Conservation (phyloP, 148 eudicot genomes). For the Tetragonia tetragonoides region DNA sequence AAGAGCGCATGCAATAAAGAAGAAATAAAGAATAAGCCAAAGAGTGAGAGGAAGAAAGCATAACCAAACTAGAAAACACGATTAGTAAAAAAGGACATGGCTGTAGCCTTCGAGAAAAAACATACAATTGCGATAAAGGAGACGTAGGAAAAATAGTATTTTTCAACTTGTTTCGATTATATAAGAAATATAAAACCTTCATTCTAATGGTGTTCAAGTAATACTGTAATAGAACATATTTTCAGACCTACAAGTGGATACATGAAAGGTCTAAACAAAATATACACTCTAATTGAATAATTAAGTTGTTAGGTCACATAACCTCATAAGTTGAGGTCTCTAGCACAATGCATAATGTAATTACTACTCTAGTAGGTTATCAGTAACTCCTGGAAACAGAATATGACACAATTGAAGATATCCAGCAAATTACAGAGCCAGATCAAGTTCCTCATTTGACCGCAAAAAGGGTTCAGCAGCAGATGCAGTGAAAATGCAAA, state of each 20-base stretch:
- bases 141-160: not conserved
- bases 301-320: not conserved
- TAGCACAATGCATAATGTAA: not conserved
- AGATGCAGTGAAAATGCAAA: not conserved
- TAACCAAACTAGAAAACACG: too few species aligned
- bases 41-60: too few species aligned
- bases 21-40: too few species aligned
- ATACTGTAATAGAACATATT: not conserved
- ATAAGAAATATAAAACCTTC: too few species aligned
- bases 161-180: not conserved
- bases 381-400: not conserved
- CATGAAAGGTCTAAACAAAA: not conserved
- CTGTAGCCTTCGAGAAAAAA: not conserved
- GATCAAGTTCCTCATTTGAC: not conserved
- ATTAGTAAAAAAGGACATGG: not conserved
- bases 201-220: not conserved
- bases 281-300: not conserved
- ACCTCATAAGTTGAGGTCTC: not conserved
- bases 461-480: not conserved
- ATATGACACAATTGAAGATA: not conserved
- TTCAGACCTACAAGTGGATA: not conserved
- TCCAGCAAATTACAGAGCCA: not conserved
- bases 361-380: too few species aligned
- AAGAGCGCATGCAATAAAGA: too few species aligned
- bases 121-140: not conserved